Base-by-base conservation (phyloP, 208 protist genomes). In the Leishmania braziliensis region DNA sequence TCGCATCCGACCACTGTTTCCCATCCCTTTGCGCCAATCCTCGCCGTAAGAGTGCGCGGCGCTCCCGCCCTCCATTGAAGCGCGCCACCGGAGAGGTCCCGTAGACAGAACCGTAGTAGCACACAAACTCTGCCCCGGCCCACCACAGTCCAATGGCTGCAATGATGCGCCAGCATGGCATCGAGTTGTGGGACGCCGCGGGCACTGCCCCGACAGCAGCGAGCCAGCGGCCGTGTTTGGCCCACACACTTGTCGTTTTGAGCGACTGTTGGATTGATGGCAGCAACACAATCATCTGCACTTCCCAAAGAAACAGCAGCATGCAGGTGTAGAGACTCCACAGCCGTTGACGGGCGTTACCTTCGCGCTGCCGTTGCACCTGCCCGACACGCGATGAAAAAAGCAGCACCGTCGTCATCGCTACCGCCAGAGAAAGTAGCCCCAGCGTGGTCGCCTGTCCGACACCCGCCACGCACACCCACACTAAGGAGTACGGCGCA, bases 111-210 rank as follows among this genome's bases (percentile, higher is more conserved):
- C 78, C 63, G 54, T 77, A 63, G 36, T 77, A 48, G 73, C 78
- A 86, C 23, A 82, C 10, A n/a, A 46, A 63, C 82, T 86, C 82
- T 23, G 69, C 62, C 1, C 73, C 82, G 14, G 82, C 82, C 77
- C 77, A 82, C 82, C 82, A 86, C 46, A 86, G 53, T 20, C 82
- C 78, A 2, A 86, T 48, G 46, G 72, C 82, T 2, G 58, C 36
- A 9, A 56, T 43, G 33, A 82, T 50, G 18, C 56, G 53, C 82
- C 82, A 86, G 33, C 43, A 33, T 5, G 18, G n/a, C 3, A 20
- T 36, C 56, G 16, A 6, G 39, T 18, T 23, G 62, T 60, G 72
- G n/a, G 66, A 46, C 20, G 43, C 65, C 48, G 65, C 46, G 1
- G 78, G 63, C 36, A 63, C 33, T 48, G 77, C 48, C 5, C 82